Evolutionary conservation across 1,284 basidiomycete genomes (phyloP), one percentile per base, ranked within the genome.

Genomic region (Gomphus sp.): DNA sequence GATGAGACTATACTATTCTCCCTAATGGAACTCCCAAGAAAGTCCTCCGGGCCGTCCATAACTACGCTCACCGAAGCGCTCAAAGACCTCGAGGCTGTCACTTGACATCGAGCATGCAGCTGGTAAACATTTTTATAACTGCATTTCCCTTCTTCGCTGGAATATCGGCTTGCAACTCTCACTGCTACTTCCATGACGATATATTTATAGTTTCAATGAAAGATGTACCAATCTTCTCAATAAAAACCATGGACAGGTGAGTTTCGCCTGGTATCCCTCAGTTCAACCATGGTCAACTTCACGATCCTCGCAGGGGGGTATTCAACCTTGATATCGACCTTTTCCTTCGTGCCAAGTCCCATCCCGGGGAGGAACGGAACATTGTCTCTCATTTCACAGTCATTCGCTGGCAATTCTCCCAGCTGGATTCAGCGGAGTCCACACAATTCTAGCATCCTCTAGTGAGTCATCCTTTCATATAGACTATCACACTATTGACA

Each of bases 381-480:
- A 11, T 70, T 84, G 48, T 72, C 73, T 4, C 69, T 84, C 4
- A 57, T 74, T 39, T 73, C 71, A 63, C 77, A 77, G 63, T 80
- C 75, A 11, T 72, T 77, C 11, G 78, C 80, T 1, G 81, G 81
- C 4, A 64, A 66, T 0, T 79, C 77, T 64, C 77, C 80, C 3
- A 82, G 80, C 9, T 85, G 83, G 82, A 75, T 85, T 18, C 66
- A 77, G 12, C 66, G 67, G 4, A 76, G 82, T 64, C 80, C 79
- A 0, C 75, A 72, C 18, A 81, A 84, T 65, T 71, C 69, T 34
- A 79, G 73, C 64, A 73, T 84, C 43, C 72, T 87, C 48, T 86
- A 87, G 84, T 84, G 61, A 47, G 67, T 33, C 3, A n/a, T 10
- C 16, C 41, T 2, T 6, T 31, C 28, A 5, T 18, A 72, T 43